Evolutionary conservation across 306 rosid species (phyloP).

Genomic region (Trifolium dubium): DNA sequence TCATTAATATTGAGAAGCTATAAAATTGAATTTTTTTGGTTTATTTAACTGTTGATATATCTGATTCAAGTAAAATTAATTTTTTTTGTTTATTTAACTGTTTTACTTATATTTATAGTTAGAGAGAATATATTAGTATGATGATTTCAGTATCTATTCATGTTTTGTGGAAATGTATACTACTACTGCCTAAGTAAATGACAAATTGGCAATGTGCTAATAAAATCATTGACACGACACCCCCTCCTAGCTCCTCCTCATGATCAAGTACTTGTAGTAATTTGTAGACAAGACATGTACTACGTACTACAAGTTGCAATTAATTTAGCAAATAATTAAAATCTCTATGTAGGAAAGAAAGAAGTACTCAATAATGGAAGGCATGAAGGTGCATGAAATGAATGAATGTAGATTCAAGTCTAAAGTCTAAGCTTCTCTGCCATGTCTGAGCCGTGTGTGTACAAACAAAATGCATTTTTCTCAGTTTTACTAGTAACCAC

Average conservation of each 20-base stretch:
- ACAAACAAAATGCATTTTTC: neutral
- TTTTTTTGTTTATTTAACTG: too few relatives aligned
- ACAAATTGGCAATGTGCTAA: neutral
- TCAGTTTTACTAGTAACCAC: neutral
- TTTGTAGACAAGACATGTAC: neutral
- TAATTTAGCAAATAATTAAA: too few relatives aligned
- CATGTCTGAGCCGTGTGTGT: slow-evolving; percentile 1
- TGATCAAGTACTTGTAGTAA: neutral
- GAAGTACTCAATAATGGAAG: neutral
- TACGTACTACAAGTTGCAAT: neutral
- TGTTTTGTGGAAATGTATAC: neutral
- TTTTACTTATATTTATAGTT: too few relatives aligned
- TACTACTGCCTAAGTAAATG: too few relatives aligned
- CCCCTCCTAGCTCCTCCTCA: neutral
- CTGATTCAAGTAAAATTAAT: too few relatives aligned
- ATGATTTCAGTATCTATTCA: too few relatives aligned
- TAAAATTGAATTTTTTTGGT: too few relatives aligned
- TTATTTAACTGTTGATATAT: too few relatives aligned
- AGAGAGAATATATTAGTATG: too few relatives aligned
- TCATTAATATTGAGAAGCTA: neutral
- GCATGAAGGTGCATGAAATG: slow-evolving; percentile 6
- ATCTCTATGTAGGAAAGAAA: too few relatives aligned
- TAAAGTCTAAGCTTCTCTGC: neutral
- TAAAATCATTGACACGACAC: neutral
- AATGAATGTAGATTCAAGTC: neutral